Percentiles rank a stretch among this genome's conserved stretches.
These are phyloP conservation scores for Tylopilus sp. DNA, from an alignment of 768 basidiomycete species.

Conservation along the genomic window DNA sequence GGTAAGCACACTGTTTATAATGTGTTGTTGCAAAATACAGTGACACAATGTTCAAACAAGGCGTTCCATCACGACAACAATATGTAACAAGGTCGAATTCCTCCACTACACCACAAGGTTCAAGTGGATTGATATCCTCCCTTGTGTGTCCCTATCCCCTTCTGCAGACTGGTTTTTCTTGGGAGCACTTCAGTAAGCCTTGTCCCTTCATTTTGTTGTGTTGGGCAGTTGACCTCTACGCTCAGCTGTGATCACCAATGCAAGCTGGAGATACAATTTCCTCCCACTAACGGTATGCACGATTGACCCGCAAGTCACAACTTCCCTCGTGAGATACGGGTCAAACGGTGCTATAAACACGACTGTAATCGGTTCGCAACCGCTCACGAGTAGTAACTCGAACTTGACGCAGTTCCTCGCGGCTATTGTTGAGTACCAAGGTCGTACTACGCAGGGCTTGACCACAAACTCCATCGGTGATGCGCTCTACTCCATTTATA, in stretches of 20 bases:
- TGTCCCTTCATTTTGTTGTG: not conserved
- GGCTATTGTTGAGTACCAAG: conserved; percentile 2
- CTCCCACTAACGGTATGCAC: conserved; percentile 6
- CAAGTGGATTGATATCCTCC: conserved; percentile 1
- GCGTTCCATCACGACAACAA: conserved; percentile 1
- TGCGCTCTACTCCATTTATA: conserved; percentile 12
- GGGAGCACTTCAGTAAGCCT: not conserved
- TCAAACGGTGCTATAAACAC: not conserved
- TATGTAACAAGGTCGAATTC: conserved; percentile 4
- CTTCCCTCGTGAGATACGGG: conserved; percentile 13
- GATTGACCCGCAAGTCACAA: conserved; percentile 7
- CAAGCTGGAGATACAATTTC: conserved; percentile 12
- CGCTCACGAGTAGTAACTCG: not conserved
- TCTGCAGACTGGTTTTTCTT: not conserved
- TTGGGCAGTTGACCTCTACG: not conserved
- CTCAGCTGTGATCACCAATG: not conserved
- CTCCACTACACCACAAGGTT: not conserved
- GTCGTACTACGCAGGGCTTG: conserved; percentile 10
- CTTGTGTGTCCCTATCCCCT: conserved; percentile 4
- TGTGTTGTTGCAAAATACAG: not conserved
- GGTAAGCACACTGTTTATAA: not conserved
- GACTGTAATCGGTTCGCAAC: not conserved
- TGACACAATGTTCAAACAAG: not conserved
- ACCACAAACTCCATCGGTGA: conserved; percentile 16
- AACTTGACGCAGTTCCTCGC: conserved; percentile 12